Percentiles rank a stretch among this genome's conserved stretches.
Conservation (phyloP, 345 rosid genomes). For the Citrus mangshanensis region DNA sequence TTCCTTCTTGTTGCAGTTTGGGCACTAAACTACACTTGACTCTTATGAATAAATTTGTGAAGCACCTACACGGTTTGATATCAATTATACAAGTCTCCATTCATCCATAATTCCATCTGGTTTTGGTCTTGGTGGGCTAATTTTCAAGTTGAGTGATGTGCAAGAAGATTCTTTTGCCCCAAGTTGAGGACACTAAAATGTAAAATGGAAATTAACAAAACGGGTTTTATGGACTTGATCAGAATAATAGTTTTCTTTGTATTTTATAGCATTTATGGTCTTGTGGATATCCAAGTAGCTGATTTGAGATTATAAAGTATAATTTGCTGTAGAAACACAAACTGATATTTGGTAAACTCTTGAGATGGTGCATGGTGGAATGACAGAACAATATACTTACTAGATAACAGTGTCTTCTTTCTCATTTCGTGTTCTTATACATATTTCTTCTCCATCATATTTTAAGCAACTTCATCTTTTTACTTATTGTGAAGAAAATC, state of each 20-base stretch:
- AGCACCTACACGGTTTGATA: background rate
- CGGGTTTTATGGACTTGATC: background rate
- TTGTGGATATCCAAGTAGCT: background rate
- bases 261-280: background rate
- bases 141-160: background rate
- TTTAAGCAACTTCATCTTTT: conserved; percentile 6
- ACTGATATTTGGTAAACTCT: background rate
- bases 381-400: background rate
- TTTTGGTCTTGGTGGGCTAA: background rate
- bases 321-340: background rate
- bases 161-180: background rate
- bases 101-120: background rate
- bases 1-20: background rate
- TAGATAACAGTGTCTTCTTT: background rate
- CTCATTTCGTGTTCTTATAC: background rate
- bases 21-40: background rate
- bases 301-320: background rate
- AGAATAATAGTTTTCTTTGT: background rate
- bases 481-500: conserved; percentile 14
- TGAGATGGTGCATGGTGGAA: background rate
- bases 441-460: background rate
- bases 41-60: background rate
- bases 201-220: background rate
- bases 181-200: background rate
- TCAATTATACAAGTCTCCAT: background rate